Percentiles rank a stretch among this genome's conserved stretches.
Conservation (phyloP, 371 early-diverging fungal genomes). For the Rhizopus stolonifer region DNA sequence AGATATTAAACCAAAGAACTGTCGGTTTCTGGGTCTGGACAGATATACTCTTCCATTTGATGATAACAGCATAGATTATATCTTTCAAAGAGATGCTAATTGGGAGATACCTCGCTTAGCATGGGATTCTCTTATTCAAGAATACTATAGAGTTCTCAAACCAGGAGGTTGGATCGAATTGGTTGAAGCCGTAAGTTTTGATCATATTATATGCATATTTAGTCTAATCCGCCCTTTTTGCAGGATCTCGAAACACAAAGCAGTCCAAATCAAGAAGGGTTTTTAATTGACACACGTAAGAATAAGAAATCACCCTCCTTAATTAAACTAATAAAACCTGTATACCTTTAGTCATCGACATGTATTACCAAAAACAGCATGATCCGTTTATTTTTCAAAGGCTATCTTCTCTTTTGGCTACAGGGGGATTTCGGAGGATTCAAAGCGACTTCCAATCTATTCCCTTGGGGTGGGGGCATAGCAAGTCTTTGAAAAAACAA, state of each 20-base stretch:
- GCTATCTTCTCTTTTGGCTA: conserved; percentile 32
- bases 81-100: conserved; percentile 43
- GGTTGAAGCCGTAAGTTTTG: conserved; percentile 28
- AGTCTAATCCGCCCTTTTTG: background rate
- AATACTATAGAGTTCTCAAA: conserved; percentile 37
- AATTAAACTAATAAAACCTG: conserved; percentile 1
- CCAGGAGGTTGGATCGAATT: conserved; percentile 52
- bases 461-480: conserved; percentile 38
- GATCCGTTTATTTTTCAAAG: conserved; percentile 16
- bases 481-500: conserved; percentile 6
- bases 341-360: conserved; percentile 10
- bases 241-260: conserved; percentile 40
- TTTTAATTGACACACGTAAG: conserved; percentile 37
- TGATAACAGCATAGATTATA: conserved; percentile 37
- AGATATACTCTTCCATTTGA: conserved; percentile 30
- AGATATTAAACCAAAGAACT: conserved; percentile 43
- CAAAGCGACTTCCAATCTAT: conserved; percentile 43
- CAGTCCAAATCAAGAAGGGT: conserved; percentile 24
- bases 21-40: conserved; percentile 28
- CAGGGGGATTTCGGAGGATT: conserved; percentile 38
- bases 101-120: conserved; percentile 22
- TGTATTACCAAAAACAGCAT: conserved; percentile 4
- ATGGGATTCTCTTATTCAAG: conserved; percentile 34
- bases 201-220: background rate
- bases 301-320: too few species aligned